phyloP scores from a whole-genome alignment of 495 filamentous ascomycete genomes.

The Hyaloscypha hepaticicola region DNA sequence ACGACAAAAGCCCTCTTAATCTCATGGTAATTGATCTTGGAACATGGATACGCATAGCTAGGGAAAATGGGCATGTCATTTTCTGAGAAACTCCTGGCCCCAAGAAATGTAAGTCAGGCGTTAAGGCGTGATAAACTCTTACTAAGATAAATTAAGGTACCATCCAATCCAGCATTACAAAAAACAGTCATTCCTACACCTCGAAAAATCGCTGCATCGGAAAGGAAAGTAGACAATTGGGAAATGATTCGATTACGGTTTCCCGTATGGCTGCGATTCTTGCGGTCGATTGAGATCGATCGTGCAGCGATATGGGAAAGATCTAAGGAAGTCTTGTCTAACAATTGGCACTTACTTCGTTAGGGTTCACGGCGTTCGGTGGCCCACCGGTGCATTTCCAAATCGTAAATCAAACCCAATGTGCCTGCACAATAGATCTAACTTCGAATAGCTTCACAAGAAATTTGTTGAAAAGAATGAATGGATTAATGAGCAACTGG shows the following conservation, averaged over 20 bases:
- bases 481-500: slow-evolving; percentile 74
- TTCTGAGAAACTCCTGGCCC: neutral
- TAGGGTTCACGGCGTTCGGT: slow-evolving; percentile 71
- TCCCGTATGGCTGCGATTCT: neutral
- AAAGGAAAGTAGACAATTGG: neutral
- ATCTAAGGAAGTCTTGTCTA: neutral
- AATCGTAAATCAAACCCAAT: slow-evolving; percentile 39
- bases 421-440: neutral
- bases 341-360: slow-evolving; percentile 60
- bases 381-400: slow-evolving; percentile 71
- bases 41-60: no score
- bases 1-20: no score
- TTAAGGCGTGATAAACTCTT: neutral
- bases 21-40: no score
- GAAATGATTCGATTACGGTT: neutral
- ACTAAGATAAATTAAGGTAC: neutral
- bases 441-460: slow-evolving; percentile 46
- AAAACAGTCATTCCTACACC: neutral
- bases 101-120: neutral
- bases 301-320: neutral
- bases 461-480: slow-evolving; percentile 63
- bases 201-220: neutral
- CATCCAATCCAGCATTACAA: neutral
- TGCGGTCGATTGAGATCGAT: neutral
- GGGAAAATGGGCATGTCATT: no score